Conservation (phyloP, 345 rosid species). For the Linum lewisii region DNA sequence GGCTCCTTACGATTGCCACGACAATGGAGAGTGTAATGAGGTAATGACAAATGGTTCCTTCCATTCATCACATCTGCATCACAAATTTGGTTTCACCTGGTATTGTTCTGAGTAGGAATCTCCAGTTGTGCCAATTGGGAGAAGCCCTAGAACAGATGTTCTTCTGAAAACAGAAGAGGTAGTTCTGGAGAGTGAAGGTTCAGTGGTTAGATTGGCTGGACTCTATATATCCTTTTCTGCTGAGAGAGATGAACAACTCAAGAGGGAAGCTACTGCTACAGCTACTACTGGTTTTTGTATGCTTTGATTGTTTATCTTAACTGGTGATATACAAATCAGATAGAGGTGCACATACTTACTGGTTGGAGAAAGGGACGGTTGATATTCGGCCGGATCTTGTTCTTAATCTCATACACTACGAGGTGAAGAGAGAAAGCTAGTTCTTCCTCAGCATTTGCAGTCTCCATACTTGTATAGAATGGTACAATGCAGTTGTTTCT, state of each 20-base stretch:
- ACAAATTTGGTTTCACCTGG: not conserved
- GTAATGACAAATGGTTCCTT: slow-evolving; percentile 23
- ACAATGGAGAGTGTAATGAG: slow-evolving; percentile 81
- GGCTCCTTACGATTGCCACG: slow-evolving; percentile 64
- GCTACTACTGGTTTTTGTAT: slow-evolving; percentile 10
- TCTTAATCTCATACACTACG: slow-evolving; percentile 89
- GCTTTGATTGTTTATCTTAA: slow-evolving; percentile 28
- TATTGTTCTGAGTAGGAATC: slow-evolving; percentile 49
- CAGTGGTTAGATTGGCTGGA: slow-evolving; percentile 79
- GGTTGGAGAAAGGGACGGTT: slow-evolving; percentile 63
- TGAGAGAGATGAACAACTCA: slow-evolving; percentile 7
- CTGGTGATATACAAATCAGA: slow-evolving; percentile 54
- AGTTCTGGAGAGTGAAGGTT: slow-evolving; percentile 65
- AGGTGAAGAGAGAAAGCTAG: slow-evolving; percentile 35
- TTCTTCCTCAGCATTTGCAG: not conserved
- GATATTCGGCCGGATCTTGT: slow-evolving; percentile 85
- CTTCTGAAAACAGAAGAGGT: slow-evolving; percentile 75
- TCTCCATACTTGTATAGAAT: not conserved
- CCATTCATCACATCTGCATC: too few species aligned
- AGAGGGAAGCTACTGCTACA: slow-evolving; percentile 12
- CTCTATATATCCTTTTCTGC: slow-evolving; percentile 84
- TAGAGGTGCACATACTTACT: slow-evolving; percentile 86
- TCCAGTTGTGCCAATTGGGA: slow-evolving; percentile 70
- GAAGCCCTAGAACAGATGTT: slow-evolving; percentile 78
- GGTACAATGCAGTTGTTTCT: not conserved